Base-by-base conservation (phyloP, 2,329 filamentous ascomycete genomes). In the Bipolaris victoriae region DNA sequence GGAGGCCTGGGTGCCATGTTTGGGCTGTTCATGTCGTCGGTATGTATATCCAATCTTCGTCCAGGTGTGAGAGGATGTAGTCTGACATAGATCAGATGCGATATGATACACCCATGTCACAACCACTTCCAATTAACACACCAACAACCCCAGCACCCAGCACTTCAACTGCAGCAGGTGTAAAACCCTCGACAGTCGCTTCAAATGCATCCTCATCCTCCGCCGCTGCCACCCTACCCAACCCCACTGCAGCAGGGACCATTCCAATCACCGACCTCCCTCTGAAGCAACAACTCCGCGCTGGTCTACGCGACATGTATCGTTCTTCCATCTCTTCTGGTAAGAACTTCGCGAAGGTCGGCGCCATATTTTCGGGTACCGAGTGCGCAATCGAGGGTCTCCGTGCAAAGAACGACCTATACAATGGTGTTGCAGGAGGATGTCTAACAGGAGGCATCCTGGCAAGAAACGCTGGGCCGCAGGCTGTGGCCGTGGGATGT, bases 11-110 rank as follows among this genome's bases (percentile, higher is more conserved):
- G 95, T 62, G 95, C 92, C 70, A 82, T 96, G 41, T 99, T 99
- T 68, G 95, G 95, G 67, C 85, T 98, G 70, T 99, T 99, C 82
- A 99, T 98, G 94, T 92, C 93, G 58, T 95, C 91, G 72, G 92
- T 96, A 87, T 63, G 89, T 82, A 31, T 59, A 47, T 26, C 52
- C 36, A 29, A 18, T 20, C 22, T 36, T 33, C 29, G 2, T 40
- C 20, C n/a, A 9, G n/a, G 52, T 48, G 43, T 9, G 36, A 16
- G 31, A 41, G 36, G 39, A 29, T 9, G 37, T 29, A 36, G 35
- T 36, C 43, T 55, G 29, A 61, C 16, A 52, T 29, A 10, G 9
- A 49, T 62, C 15, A 96, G 92, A 99, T 99, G 95, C 90, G 92
- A 78, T 99, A 99, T 85, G 95, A 99, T 76, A 97, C 93, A 0